Percentiles rank a stretch among this genome's conserved stretches.
Evolutionary conservation across 305 asterid genomes (phyloP).

Genomic region (Ilex paraguariensis): DNA sequence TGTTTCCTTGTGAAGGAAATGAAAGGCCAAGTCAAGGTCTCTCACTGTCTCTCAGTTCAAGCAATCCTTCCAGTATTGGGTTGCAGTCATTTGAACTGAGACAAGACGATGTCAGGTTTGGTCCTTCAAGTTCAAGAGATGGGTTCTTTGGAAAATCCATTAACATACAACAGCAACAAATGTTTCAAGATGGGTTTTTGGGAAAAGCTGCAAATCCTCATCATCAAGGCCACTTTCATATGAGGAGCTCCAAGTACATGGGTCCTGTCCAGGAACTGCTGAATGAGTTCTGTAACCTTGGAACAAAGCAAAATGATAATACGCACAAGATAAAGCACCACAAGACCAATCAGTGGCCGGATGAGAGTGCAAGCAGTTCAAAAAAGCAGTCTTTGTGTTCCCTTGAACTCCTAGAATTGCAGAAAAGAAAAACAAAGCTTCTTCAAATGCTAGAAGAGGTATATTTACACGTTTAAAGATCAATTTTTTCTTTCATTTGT

Average conservation of each 20-base stretch:
- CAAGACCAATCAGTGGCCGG: slow-evolving; percentile 26
- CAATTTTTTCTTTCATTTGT: neutral
- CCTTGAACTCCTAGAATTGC: slow-evolving; percentile 71
- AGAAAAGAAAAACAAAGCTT: slow-evolving; percentile 65
- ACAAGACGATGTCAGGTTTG: slow-evolving; percentile 39
- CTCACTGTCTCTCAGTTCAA: slow-evolving; percentile 65
- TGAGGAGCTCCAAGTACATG: slow-evolving; percentile 56
- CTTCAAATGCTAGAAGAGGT: slow-evolving; percentile 93
- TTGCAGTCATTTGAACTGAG: slow-evolving; percentile 63
- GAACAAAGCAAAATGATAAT: slow-evolving; percentile 28
- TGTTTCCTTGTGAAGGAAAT: slow-evolving; percentile 52
- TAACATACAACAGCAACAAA: slow-evolving; percentile 22
- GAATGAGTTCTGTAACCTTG: slow-evolving; percentile 63
- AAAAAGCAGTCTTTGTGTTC: slow-evolving; percentile 51
- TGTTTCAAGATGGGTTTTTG: slow-evolving; percentile 32
- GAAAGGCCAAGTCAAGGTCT: slow-evolving; percentile 90
- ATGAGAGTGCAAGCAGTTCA: slow-evolving; percentile 21
- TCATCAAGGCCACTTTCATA: slow-evolving; percentile 25
- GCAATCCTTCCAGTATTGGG: slow-evolving; percentile 56
- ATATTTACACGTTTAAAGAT: neutral
- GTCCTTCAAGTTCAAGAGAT: slow-evolving; percentile 45
- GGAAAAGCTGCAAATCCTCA: slow-evolving; percentile 17
- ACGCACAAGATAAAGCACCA: slow-evolving; percentile 15
- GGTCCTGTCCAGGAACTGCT: slow-evolving; percentile 68
- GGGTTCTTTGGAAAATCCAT: slow-evolving; percentile 13